phyloP scores from a whole-genome alignment of 768 basidiomycete species.

The Hirschioporus abietinus region DNA sequence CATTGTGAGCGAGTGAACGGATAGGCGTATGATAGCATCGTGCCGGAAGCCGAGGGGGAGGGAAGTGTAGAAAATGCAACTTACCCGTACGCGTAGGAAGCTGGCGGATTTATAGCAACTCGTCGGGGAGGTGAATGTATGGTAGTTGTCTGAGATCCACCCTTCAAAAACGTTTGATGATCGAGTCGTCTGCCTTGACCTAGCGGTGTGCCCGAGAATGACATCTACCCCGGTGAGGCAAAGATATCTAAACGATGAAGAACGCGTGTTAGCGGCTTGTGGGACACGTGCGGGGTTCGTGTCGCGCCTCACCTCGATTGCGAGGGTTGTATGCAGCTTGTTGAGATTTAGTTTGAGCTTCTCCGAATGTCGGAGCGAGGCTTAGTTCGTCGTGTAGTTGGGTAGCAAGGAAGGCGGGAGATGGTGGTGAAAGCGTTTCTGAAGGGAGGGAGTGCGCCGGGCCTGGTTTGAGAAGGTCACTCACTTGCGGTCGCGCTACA shows the following conservation, averaged over 20 bases:
- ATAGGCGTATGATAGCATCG: slow-evolving; percentile 17
- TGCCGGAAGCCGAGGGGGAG: slow-evolving; percentile 15
- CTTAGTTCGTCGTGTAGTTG: background rate
- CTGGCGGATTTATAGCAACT: slow-evolving; percentile 21
- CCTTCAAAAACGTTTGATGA: slow-evolving; percentile 72
- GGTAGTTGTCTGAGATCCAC: slow-evolving; percentile 31
- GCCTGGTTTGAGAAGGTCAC: background rate
- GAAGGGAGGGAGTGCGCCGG: background rate
- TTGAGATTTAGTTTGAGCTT: background rate
- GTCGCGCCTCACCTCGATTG: background rate
- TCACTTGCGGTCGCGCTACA: background rate
- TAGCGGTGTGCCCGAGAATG: slow-evolving; percentile 78
- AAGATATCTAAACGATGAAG: background rate
- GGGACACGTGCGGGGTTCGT: slow-evolving; percentile 4
- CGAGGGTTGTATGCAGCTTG: background rate
- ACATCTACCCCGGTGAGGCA: slow-evolving; percentile 45
- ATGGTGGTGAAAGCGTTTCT: background rate
- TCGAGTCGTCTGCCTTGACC: slow-evolving; percentile 85
- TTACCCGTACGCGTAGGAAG: slow-evolving; percentile 69
- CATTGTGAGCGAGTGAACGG: slow-evolving; percentile 51
- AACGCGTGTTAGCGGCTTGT: slow-evolving; percentile 1
- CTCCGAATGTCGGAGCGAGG: background rate
- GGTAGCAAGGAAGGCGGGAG: background rate
- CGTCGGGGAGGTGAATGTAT: slow-evolving; percentile 27
- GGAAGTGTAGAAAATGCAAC: slow-evolving; percentile 23